Percentiles rank a stretch among this genome's conserved stretches.
Evolutionary conservation across 2,329 filamentous ascomycete genomes (phyloP).

Genomic region (Talaromyces verruculosus): DNA sequence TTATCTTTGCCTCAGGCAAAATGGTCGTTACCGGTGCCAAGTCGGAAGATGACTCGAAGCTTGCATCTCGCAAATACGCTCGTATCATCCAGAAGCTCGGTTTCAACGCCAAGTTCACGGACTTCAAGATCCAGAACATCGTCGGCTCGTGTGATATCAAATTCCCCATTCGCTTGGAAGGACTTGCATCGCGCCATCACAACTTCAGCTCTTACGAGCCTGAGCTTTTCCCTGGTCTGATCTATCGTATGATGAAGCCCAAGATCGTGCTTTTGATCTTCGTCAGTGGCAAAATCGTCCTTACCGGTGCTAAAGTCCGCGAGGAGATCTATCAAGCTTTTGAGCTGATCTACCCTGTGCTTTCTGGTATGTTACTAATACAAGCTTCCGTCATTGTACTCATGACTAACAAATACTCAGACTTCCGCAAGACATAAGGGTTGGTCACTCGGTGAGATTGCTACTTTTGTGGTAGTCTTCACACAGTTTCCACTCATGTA

Average conservation of each 20-base stretch:
- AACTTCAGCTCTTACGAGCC: constrained; percentile 99
- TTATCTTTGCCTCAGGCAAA: constrained; percentile 98
- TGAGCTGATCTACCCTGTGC: constrained; percentile 94
- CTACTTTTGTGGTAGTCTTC: constrained; percentile 25
- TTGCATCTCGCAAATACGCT: constrained; percentile 95
- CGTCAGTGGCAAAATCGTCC: constrained; percentile 95
- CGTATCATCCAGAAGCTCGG: constrained; percentile 99
- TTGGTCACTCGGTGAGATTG: constrained; percentile 17
- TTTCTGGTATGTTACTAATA: constrained; percentile 65
- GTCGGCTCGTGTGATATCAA: constrained; percentile 99
- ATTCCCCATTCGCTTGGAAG: constrained; percentile 96
- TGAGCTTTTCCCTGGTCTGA: constrained; percentile 96
- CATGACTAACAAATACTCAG: constrained; percentile 39
- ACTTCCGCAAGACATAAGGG: constrained; percentile 60
- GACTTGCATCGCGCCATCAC: constrained; percentile 93
- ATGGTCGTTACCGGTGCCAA: constrained; percentile 99
- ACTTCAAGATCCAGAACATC: constrained; percentile 99
- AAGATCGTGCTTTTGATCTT: constrained; percentile 98
- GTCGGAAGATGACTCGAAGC: constrained; percentile 95
- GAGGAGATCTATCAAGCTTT: constrained; percentile 98
- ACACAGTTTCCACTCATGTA: constrained; percentile 27
- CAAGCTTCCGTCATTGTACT: not conserved
- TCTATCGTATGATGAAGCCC: constrained; percentile 99
- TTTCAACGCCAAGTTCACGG: constrained; percentile 98
- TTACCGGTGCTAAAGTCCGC: constrained; percentile 95